Evolutionary conservation across 2,329 filamentous ascomycete genomes (phyloP), one percentile per base, ranked within the genome.

Genomic region (Dothistroma septosporum): DNA sequence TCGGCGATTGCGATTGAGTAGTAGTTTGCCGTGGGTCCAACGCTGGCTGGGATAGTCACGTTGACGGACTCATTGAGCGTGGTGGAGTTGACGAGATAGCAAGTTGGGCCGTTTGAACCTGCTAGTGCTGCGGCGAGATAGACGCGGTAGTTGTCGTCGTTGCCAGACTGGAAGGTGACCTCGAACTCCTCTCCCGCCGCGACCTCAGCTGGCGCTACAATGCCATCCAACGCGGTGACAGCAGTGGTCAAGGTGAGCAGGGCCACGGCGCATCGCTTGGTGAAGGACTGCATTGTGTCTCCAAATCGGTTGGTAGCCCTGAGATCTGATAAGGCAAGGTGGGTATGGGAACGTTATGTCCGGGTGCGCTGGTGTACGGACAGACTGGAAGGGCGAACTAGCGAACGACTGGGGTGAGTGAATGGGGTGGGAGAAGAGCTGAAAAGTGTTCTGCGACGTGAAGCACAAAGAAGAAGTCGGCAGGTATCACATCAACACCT

Each of bases 21-120:
- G 57, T 71, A 72, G 53, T 65, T 55, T 32, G 67, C 72, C 35
- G 65, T 63, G 9, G 72, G 73, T 3, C 72, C 72, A 19, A 75
- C 67, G 48, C 63, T 57, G 46, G 71, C 66, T 4, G 74, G 72
- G 60, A 76, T 72, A 21, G 64, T 70, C 28, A 74, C 61, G 56
- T 65, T 66, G 47, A 72, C 57, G 7, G 71, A 69, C 53, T 50
- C 46, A 16, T 65, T 58, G 52, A 71, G 67, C 44, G 67, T 62
- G 12, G 69, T 73, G 11, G 67, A 68, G 67, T 74, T 75, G 53
- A 69, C 49, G 33, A 76, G 72, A 61, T 71, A 73, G 68, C 71
- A 76, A 9, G 67, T 68, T 28, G 72, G 73, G 7, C 73, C 72
- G 32, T 70, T 69, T 59, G 62, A 69, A 48, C 72, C 72, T 7